Base-by-base conservation (phyloP, 768 basidiomycete genomes). In the Termitomyces titanicus region DNA sequence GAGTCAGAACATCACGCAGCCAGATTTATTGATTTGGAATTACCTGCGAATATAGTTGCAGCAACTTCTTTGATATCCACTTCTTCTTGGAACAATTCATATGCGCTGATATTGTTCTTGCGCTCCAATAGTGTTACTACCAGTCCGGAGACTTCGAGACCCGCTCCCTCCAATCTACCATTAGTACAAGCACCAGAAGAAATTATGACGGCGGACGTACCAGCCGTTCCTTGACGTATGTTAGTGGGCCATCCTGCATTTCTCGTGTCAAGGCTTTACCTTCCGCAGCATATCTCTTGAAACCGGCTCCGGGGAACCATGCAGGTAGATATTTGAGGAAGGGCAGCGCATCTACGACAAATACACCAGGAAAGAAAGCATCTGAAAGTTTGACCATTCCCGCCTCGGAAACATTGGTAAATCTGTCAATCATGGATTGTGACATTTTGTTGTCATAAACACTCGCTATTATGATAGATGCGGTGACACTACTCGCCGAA, bases 241-340 rank as follows among this genome's bases (percentile, higher is more conserved):
- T 29, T 3, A 62, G 59, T 7, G 61, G 58, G 6, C 34, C 44
- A 44, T 66, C 42, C 34, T 51, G 53, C 51, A 66, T 61, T 46
- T 60, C 55, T 5, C 51, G 39, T 5, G 57, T 56, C 10, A 55
- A 35, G 12, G 20, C 52, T 24, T 59, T 55, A 22, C 47, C 47
- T 5, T 50, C 44, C 24, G 38, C 48, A 6, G 65, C 68, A n/a
- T 51, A 44, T 12, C 24, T 38, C 33, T 68, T 54, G 59, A 72
- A 72, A 3, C 54, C 54, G 10, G 64, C 61, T 8, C 72, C 71
- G 12, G 72, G 72, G 33, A 71, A 57, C 76, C 76, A 77, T 0
- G 59, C 53, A 17, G 76, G 76, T 10, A 75, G 25, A 46, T 71
- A 53, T 31, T 67, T 64, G 11, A 77, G 67, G 51, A 65, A 40